These are phyloP conservation scores for Boletus sp. DNA, from an alignment of 1,284 basidiomycete genomes.

Conservation along the genomic window DNA sequence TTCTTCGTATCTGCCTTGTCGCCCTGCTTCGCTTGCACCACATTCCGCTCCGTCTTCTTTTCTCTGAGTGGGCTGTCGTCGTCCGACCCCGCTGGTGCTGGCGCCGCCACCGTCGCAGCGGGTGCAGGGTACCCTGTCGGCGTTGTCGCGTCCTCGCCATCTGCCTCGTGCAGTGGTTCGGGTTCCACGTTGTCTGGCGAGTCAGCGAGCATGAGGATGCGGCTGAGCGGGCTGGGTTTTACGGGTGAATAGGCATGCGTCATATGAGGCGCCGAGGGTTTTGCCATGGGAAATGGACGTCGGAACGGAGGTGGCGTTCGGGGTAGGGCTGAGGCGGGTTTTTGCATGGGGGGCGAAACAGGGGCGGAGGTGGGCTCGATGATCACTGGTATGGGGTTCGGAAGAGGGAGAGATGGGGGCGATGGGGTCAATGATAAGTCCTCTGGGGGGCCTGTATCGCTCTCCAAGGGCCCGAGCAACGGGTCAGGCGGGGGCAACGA, in stretches of 20 bases:
- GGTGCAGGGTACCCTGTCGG: constrained; percentile 5
- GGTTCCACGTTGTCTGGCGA: constrained; percentile 49
- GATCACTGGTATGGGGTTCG: constrained; percentile 14
- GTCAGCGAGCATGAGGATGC: constrained; percentile 64
- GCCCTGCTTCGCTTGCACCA: constrained; percentile 14
- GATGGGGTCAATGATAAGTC: background rate
- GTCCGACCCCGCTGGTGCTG: background rate
- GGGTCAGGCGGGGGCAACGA: constrained; percentile 42
- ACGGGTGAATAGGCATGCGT: constrained; percentile 74
- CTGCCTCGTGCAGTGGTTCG: background rate
- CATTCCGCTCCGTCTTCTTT: constrained; percentile 37
- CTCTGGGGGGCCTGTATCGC: constrained; percentile 1
- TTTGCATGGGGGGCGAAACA: constrained; percentile 6
- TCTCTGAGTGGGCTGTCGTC: constrained; percentile 41
- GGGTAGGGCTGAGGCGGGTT: constrained; percentile 21
- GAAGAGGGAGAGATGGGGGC: background rate
- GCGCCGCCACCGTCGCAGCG: no score
- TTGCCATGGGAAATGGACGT: constrained; percentile 62
- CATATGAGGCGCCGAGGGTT: constrained; percentile 63
- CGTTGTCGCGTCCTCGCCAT: constrained; percentile 4
- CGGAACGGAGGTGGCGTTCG: constrained; percentile 30
- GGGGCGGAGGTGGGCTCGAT: constrained; percentile 17
- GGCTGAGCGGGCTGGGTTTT: constrained; percentile 70
- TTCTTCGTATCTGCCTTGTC: constrained; percentile 29
- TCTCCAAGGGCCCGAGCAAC: constrained; percentile 13